Evolutionary conservation across 441 rosid genomes (phyloP).

Genomic region (Gossypium schwendimanii): DNA sequence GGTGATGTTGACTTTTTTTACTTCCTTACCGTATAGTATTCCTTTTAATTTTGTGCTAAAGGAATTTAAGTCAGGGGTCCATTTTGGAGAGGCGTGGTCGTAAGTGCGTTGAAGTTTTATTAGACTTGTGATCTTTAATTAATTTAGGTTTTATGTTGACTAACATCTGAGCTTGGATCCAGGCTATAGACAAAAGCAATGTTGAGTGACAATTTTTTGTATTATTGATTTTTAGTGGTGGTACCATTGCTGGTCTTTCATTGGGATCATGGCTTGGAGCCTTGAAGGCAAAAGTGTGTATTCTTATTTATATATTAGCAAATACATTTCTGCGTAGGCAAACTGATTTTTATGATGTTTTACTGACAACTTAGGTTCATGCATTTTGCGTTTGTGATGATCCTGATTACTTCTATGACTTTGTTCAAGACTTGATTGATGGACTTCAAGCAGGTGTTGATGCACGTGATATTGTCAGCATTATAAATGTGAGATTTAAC

Average conservation of each 20-base stretch:
- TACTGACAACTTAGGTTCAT: slow-evolving; percentile 59
- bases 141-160: background rate
- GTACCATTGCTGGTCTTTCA: slow-evolving; percentile 82
- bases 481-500: slow-evolving; percentile 63
- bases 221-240: slow-evolving; percentile 52
- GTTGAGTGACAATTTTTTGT: slow-evolving; percentile 12
- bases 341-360: slow-evolving; percentile 10
- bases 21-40: background rate
- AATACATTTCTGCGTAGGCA: background rate
- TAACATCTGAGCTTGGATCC: background rate
- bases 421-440: slow-evolving; percentile 73
- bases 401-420: slow-evolving; percentile 83
- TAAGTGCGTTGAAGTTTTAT: background rate
- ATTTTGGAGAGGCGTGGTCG: background rate
- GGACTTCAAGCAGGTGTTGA: slow-evolving; percentile 72
- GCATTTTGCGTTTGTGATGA: slow-evolving; percentile 85
- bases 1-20: background rate
- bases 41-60: background rate
- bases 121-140: background rate
- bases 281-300: slow-evolving; percentile 70
- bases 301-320: slow-evolving; percentile 8
- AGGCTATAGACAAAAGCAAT: background rate
- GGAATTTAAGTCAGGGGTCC: background rate
- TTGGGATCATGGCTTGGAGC: slow-evolving; percentile 70
- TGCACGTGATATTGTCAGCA: slow-evolving; percentile 54